Evolutionary conservation across 148 eudicot genomes (phyloP).

Genomic region (Silene latifolia): DNA sequence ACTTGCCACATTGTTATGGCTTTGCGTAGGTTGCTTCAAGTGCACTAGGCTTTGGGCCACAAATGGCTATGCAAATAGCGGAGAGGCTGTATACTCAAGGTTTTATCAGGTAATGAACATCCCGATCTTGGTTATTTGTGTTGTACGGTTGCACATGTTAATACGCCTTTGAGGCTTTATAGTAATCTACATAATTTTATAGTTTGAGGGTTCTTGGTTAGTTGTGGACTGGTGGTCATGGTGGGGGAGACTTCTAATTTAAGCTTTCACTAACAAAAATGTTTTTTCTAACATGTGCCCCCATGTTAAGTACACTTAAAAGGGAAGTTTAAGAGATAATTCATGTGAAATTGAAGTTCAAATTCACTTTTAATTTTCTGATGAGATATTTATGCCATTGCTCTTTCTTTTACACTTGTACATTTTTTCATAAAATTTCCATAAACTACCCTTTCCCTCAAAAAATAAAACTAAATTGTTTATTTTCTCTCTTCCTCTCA

Average conservation of each 20-base stretch:
- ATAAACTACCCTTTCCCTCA: no score
- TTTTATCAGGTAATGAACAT: constrained; percentile 63
- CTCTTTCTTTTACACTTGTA: no score
- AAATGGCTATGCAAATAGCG: constrained; percentile 90
- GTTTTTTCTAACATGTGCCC: no score
- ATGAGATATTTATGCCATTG: no score
- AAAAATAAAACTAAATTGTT: background rate
- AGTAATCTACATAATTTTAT: background rate
- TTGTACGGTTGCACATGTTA: background rate
- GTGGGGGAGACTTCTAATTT: background rate
- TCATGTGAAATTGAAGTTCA: no score
- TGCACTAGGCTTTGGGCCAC: constrained; percentile 87
- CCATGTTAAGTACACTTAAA: no score
- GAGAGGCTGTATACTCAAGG: constrained; percentile 97
- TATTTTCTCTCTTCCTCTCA: background rate
- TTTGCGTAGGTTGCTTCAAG: constrained; percentile 85
- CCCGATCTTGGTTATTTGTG: constrained; percentile 8
- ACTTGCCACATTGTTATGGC: constrained; percentile 17
- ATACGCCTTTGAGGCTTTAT: background rate
- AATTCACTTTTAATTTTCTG: no score
- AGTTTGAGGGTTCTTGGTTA: constrained; percentile 4
- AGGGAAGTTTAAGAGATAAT: no score
- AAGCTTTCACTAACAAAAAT: background rate
- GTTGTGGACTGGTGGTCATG: background rate
- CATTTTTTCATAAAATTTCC: no score